A percentile compares a stretch with the other conserved stretches of the same genome.
phyloP scores from a whole-genome alignment of 257 asterid species.

The Solanum sejunctum region DNA sequence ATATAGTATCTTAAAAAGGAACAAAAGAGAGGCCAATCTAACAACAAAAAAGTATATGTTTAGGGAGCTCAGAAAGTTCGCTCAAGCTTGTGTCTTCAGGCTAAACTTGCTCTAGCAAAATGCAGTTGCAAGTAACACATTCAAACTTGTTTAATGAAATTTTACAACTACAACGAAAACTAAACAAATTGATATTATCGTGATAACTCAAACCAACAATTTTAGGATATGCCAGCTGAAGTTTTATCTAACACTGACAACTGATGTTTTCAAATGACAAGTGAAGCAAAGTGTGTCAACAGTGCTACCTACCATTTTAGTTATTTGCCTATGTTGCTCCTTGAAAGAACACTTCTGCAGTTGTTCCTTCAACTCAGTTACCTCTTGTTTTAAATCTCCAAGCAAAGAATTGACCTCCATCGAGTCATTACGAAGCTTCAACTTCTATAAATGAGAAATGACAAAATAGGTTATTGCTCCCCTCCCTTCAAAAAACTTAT shows the following conservation, averaged over 20 bases:
- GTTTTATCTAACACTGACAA: neutral
- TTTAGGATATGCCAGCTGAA: neutral
- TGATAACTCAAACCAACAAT: neutral
- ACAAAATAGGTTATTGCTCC: neutral
- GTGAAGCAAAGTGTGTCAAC: neutral
- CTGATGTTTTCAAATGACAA: neutral
- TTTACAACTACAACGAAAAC: neutral
- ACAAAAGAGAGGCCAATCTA: neutral
- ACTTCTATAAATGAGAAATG: neutral
- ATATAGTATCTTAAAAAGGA: neutral
- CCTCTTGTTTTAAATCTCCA: constrained; percentile 40
- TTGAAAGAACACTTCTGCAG: constrained; percentile 19
- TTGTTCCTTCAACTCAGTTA: constrained; percentile 30
- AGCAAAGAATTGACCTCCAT: constrained; percentile 26
- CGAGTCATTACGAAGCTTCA: constrained; percentile 27
- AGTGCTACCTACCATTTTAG: constrained; percentile 35
- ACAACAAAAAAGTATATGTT: neutral
- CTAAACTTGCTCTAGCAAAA: neutral
- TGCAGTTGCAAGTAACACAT: neutral
- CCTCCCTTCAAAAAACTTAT: neutral
- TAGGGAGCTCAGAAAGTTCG: neutral
- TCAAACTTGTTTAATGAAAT: neutral
- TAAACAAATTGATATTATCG: neutral
- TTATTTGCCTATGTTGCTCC: constrained; percentile 30
- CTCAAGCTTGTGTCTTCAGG: neutral